A percentile compares a stretch with the other conserved stretches of the same genome.
Conservation (phyloP, 305 asterid species). For the Solanum aculeatissimum region DNA sequence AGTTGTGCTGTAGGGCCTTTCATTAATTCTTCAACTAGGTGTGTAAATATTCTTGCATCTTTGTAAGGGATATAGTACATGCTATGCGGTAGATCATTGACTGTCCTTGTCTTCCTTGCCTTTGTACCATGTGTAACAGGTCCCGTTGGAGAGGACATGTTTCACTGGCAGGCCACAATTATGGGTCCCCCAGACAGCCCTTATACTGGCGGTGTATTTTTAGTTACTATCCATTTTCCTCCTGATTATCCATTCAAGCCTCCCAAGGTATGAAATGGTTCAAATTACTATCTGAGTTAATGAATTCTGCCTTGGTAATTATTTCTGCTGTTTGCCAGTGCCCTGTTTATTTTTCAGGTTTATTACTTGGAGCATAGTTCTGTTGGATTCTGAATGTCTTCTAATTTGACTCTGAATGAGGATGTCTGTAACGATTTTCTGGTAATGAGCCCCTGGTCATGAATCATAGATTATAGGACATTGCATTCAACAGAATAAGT, state of each 20-base stretch:
- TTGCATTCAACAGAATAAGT: not conserved
- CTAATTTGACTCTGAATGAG: not conserved
- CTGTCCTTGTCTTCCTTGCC: not conserved
- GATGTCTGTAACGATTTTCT: not conserved
- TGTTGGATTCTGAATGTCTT: not conserved
- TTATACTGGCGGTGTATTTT: constrained; percentile 53
- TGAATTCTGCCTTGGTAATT: not conserved
- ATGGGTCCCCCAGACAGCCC: constrained; percentile 78
- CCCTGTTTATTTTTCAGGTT: not conserved
- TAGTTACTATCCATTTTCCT: constrained; percentile 58
- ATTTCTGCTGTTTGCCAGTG: not conserved
- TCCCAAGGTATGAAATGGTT: constrained; percentile 38
- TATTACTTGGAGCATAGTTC: not conserved
- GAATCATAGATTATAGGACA: not conserved
- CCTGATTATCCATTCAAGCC: constrained; percentile 76
- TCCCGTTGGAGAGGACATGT: constrained; percentile 82
- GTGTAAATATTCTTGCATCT: not conserved
- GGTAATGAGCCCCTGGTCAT: not conserved
- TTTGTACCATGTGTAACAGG: constrained; percentile 20
- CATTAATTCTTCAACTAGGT: not conserved
- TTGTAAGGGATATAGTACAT: not conserved
- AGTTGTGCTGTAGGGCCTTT: not conserved
- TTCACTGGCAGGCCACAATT: constrained; percentile 73
- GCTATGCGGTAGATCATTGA: not conserved
- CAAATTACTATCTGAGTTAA: not conserved